Conservation (phyloP, 129 eudicot species). For the Artemisia argyi region DNA sequence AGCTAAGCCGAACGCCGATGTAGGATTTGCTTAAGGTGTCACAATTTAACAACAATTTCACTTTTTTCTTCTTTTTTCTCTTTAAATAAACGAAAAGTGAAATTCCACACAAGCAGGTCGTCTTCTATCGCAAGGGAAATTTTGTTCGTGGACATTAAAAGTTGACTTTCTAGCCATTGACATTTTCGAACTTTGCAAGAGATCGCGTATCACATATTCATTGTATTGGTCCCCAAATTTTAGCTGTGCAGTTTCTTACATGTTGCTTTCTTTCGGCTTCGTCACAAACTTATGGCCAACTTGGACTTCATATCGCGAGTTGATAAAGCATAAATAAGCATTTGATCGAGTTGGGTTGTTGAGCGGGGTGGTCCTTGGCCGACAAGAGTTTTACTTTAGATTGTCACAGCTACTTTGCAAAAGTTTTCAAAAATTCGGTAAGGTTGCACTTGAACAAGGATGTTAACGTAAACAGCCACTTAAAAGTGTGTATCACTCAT, state of each 20-base stretch:
- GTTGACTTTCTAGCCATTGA: slow-evolving; percentile 16
- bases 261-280: slow-evolving; percentile 28
- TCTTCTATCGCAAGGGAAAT: not conserved
- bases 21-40: too few species aligned
- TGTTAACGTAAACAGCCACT: not conserved
- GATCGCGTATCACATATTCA: not conserved
- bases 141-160: not conserved
- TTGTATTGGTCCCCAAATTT: not conserved
- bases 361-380: slow-evolving; percentile 20
- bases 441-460: not conserved
- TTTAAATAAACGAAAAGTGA: too few species aligned
- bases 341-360: slow-evolving; percentile 7
- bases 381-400: not conserved
- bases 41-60: too few species aligned
- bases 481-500: too few species aligned
- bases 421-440: not conserved
- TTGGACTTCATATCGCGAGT: slow-evolving; percentile 3
- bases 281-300: slow-evolving; percentile 20
- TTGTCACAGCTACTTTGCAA: not conserved
- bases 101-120: too few species aligned
- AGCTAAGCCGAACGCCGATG: too few species aligned
- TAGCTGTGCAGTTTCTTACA: slow-evolving; percentile 7
- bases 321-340: slow-evolving; percentile 1
- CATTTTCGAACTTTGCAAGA: slow-evolving; percentile 5
- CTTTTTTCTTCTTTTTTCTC: too few species aligned